These are phyloP conservation scores for Striga asiatica DNA, from an alignment of 257 asterid species.

Conservation along the genomic window DNA sequence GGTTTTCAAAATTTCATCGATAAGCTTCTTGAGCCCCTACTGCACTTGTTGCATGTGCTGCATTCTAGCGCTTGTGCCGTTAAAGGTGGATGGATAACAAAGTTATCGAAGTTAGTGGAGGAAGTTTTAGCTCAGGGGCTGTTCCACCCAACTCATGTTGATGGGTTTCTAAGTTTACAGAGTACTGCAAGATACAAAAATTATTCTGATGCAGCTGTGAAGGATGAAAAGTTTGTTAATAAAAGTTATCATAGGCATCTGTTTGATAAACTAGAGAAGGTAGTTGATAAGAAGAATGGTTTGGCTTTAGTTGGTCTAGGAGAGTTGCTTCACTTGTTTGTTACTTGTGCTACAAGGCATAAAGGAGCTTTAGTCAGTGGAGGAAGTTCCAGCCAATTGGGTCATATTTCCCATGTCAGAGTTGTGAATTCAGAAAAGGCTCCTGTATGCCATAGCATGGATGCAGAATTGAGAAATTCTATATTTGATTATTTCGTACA, in stretches of 20 bases:
- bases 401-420: constrained; percentile 13
- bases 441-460: constrained; percentile 23
- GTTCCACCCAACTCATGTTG: constrained; percentile 75
- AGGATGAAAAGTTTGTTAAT: constrained; percentile 37
- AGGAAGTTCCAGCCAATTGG: constrained; percentile 23
- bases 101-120: constrained; percentile 37
- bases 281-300: constrained; percentile 39
- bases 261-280: constrained; percentile 69
- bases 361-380: constrained; percentile 33
- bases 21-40: constrained; percentile 65
- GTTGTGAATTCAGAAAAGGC: constrained; percentile 17
- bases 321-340: constrained; percentile 62
- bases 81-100: constrained; percentile 28
- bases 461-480: constrained; percentile 48
- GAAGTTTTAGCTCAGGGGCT: constrained; percentile 79
- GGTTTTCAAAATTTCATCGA: constrained; percentile 61
- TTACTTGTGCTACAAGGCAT: constrained; percentile 39
- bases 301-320: constrained; percentile 58
- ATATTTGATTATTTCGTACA: constrained; percentile 57
- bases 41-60: constrained; percentile 42
- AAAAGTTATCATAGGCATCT: constrained; percentile 87
- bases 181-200: constrained; percentile 40
- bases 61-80: constrained; percentile 22
- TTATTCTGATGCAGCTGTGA: constrained; percentile 30
- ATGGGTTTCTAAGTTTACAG: constrained; percentile 61